Conservation (phyloP, 768 basidiomycete species). For the Mycena filopes region DNA sequence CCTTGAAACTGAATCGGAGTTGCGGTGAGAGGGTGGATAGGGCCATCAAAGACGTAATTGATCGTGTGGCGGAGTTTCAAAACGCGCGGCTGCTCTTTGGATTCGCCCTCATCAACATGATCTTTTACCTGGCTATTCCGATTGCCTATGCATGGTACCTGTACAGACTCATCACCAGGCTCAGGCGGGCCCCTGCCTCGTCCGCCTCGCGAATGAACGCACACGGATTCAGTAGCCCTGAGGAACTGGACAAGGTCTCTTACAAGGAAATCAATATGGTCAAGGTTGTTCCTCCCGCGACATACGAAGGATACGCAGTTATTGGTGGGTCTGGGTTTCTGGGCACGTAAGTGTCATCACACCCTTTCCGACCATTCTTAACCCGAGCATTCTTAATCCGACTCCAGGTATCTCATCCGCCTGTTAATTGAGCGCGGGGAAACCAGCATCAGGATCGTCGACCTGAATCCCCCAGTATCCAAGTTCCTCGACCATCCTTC, state of each 20-base stretch:
- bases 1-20: no score
- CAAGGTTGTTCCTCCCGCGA: slow-evolving; percentile 38
- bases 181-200: slow-evolving; percentile 19
- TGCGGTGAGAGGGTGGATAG: no score
- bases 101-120: background rate
- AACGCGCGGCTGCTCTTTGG: no score
- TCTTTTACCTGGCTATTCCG: background rate
- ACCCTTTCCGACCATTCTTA: background rate
- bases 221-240: background rate
- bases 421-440: slow-evolving; percentile 49
- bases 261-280: slow-evolving; percentile 43
- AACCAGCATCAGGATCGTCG: slow-evolving; percentile 44
- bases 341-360: slow-evolving; percentile 42
- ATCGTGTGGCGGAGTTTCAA: no score
- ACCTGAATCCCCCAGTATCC: slow-evolving; percentile 41
- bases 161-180: slow-evolving; percentile 21
- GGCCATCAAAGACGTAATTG: no score
- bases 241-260: slow-evolving; percentile 38
- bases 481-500: slow-evolving; percentile 38
- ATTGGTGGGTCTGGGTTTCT: slow-evolving; percentile 47
- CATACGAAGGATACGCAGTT: slow-evolving; percentile 41
- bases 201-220: slow-evolving; percentile 17
- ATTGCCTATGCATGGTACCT: slow-evolving; percentile 15
- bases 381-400: background rate
- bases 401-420: slow-evolving; percentile 45